Percentiles rank a stretch among this genome's conserved stretches.
Evolutionary conservation across 202 grass and related monocot species (phyloP).

Genomic region (Setaria viridis): DNA sequence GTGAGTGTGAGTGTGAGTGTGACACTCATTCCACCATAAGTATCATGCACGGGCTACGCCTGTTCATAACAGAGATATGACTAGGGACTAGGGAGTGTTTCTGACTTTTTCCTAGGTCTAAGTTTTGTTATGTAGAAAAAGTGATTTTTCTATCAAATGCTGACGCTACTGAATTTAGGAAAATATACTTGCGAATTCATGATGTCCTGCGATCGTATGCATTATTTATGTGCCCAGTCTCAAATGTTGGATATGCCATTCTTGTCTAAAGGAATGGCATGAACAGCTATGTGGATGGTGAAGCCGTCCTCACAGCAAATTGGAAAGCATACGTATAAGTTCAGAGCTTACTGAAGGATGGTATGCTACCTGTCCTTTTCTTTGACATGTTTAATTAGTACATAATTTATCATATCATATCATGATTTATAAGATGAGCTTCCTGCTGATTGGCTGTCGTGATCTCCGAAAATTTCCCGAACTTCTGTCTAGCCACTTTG

Average conservation of each 20-base stretch:
- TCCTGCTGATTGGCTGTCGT: not conserved
- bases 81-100: not conserved
- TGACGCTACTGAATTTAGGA: not conserved
- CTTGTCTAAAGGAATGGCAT: not conserved
- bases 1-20: not conserved
- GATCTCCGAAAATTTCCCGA: too few species aligned
- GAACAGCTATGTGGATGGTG: not conserved
- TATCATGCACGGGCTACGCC: not conserved
- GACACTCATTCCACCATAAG: constrained; percentile 20
- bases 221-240: not conserved
- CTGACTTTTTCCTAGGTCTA: not conserved
- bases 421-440: not conserved
- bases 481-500: too few species aligned
- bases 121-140: not conserved
- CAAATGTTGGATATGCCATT: not conserved
- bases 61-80: constrained; percentile 9
- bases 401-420: not conserved
- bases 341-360: constrained; percentile 10
- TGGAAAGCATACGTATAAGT: not conserved
- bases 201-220: not conserved
- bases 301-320: not conserved
- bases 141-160: not conserved
- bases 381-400: not conserved
- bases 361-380: not conserved
- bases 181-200: not conserved